Evolutionary conservation across 1,139 yeast genomes (phyloP).

Genomic region (Ogataea hybrid): DNA sequence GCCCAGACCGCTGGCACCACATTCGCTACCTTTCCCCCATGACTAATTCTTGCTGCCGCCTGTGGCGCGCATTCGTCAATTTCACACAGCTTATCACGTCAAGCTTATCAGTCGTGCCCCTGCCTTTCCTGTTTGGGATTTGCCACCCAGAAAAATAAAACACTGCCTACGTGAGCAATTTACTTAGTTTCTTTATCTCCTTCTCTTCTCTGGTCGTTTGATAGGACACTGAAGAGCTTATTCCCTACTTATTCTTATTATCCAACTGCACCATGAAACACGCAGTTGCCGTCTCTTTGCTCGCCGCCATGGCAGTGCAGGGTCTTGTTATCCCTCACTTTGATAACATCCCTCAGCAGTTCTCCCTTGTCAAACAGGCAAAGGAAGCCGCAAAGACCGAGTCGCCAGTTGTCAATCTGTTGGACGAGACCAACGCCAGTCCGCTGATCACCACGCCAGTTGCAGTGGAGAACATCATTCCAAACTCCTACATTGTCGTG

Average conservation of each 20-base stretch:
- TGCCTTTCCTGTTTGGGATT: conserved; percentile 9
- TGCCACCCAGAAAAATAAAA: conserved; percentile 9
- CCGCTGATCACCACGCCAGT: conserved; percentile 43
- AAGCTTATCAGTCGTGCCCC: conserved; percentile 12
- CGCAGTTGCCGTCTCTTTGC: conserved; percentile 11
- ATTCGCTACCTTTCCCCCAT: too few species aligned
- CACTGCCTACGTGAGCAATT: conserved; percentile 3
- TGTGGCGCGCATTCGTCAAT: background rate
- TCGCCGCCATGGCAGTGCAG: conserved; percentile 11
- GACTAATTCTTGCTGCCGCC: too few species aligned
- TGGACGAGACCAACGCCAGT: conserved; percentile 35
- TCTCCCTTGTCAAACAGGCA: conserved; percentile 28
- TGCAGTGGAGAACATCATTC: conserved; percentile 50
- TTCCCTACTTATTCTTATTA: background rate
- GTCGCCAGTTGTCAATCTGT: conserved; percentile 26
- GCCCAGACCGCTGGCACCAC: too few species aligned
- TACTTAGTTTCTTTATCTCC: conserved; percentile 2
- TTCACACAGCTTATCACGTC: conserved; percentile 7
- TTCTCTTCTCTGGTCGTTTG: conserved; percentile 1
- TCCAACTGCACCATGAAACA: conserved; percentile 7
- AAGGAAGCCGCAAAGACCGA: conserved; percentile 25
- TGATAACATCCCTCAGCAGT: conserved; percentile 44
- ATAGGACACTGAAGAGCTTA: background rate
- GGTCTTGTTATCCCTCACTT: conserved; percentile 44
- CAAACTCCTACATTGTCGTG: conserved; percentile 76